Evolutionary conservation across 768 basidiomycete genomes (phyloP).

Genomic region (Lanmaoa pseudosensibilis): DNA sequence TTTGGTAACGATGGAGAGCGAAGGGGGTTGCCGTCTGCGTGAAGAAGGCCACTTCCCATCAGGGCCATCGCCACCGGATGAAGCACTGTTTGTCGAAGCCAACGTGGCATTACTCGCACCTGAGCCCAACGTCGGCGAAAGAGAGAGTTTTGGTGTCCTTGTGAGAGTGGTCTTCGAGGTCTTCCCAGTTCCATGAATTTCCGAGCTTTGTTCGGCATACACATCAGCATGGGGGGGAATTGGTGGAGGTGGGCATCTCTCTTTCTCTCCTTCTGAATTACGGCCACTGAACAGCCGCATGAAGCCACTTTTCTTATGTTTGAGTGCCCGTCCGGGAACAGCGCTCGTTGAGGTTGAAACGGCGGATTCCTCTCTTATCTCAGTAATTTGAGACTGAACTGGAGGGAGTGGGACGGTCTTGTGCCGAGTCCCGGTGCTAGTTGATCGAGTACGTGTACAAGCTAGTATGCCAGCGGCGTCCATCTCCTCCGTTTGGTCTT

Average conservation of each 20-base stretch:
- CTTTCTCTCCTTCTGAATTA: constrained; percentile 31
- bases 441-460: constrained; percentile 55
- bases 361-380: constrained; percentile 43
- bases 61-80: constrained; percentile 9
- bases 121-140: constrained; percentile 37
- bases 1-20: constrained; percentile 32
- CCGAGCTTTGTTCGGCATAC: constrained; percentile 29
- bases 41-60: constrained; percentile 23
- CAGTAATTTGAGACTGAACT: constrained; percentile 37
- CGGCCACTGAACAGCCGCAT: constrained; percentile 72
- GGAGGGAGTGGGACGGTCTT: constrained; percentile 40
- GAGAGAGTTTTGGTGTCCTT: constrained; percentile 44
- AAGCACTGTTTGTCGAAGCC: constrained; percentile 5
- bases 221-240: constrained; percentile 51
- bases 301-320: constrained; percentile 80
- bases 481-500: constrained; percentile 25
- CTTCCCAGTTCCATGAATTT: constrained; percentile 29
- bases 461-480: constrained; percentile 21
- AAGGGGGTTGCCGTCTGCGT: constrained; percentile 32
- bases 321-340: constrained; percentile 49
- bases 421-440: constrained; percentile 58
- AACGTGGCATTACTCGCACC: constrained; percentile 16
- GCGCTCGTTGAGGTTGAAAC: constrained; percentile 11
- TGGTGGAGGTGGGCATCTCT: constrained; percentile 50
- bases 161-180: constrained; percentile 26